Conservation (phyloP, 1,284 basidiomycete genomes). For the Apiotrichum porosum region DNA sequence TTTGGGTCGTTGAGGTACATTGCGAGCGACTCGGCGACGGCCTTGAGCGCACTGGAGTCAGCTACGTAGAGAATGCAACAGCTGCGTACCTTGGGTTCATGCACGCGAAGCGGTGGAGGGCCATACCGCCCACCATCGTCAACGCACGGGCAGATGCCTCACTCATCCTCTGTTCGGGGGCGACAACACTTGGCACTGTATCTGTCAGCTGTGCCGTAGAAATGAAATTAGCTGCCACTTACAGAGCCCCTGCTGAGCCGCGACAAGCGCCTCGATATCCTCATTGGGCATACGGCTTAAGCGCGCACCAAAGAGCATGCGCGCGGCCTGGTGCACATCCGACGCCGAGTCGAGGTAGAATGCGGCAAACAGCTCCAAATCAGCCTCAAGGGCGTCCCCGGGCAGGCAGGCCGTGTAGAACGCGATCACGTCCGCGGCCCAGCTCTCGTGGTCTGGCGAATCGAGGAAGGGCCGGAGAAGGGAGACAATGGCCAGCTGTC, state of each 20-base stretch:
- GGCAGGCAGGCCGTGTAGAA: conserved; percentile 71
- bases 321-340: conserved; percentile 69
- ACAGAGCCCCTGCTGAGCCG: conserved; percentile 23
- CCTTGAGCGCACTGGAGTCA: conserved; percentile 29
- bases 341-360: conserved; percentile 68
- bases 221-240: too few relatives aligned
- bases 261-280: conserved; percentile 59
- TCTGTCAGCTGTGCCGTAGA: not conserved
- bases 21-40: conserved; percentile 75
- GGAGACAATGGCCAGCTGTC: conserved; percentile 63
- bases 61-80: too few relatives aligned
- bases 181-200: conserved; percentile 66
- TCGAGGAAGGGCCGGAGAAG: conserved; percentile 65
- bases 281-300: conserved; percentile 63
- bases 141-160: conserved; percentile 58
- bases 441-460: conserved; percentile 66
- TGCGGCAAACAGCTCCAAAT: conserved; percentile 64
- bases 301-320: conserved; percentile 68
- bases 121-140: conserved; percentile 75
- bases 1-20: conserved; percentile 69
- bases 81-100: conserved; percentile 62
- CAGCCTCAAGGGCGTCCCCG: conserved; percentile 59
- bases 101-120: conserved; percentile 71
- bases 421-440: conserved; percentile 64
- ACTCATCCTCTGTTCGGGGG: conserved; percentile 56